Base-by-base conservation (phyloP, 352 stramenopile species). In the Globisporangium rhizosaccharum region DNA sequence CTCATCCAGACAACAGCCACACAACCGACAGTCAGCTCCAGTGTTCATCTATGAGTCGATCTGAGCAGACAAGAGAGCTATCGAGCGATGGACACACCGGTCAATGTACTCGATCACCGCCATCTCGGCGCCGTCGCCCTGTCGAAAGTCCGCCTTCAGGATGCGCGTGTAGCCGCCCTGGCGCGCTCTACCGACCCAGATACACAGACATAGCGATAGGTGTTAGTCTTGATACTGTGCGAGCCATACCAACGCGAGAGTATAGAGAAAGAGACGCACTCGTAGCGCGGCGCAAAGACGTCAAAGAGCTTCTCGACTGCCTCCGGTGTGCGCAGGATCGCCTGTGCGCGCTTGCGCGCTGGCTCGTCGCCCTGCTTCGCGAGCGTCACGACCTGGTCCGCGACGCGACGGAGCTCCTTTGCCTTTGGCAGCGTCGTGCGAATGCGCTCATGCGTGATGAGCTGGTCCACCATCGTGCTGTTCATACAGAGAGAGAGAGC, bases 31-130 rank as follows among this genome's bases (percentile, higher is more conserved):
- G 53, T 28, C 48, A 42, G 44, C 20, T 36, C 30, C 2, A 18
- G 48, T 23, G 23, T 23, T 15, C 11, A 56, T 20, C 30, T 54
- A 20, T 33, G 9, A 10, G 20, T 48, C 3, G 30, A 28, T 26
- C 2, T 12, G 20, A 48, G 17, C 3, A 1, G 28, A 17, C 33
- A 20, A 20, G 17, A 51, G 11, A 14, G 15, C 41, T n/a, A n/a
- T n/a, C 0, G 15, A 20, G 41, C 5, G 14, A 55, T 3, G 3
- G 11, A 52, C 72, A 47, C 68, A 94, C 86, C 88, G 84, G 67
- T 99, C 96, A 23, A 99, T 90, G 80, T 98, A 99, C 85, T 99
- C 96, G 75, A 99, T 98, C 23, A 98, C 69, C 15, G 94, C 93
- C 96, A 99, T 99, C 56, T 98, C 91, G 57, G 96, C 96, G 57